Base-by-base conservation (phyloP, 441 rosid genomes). In the Rhodomyrtus psidioides region DNA sequence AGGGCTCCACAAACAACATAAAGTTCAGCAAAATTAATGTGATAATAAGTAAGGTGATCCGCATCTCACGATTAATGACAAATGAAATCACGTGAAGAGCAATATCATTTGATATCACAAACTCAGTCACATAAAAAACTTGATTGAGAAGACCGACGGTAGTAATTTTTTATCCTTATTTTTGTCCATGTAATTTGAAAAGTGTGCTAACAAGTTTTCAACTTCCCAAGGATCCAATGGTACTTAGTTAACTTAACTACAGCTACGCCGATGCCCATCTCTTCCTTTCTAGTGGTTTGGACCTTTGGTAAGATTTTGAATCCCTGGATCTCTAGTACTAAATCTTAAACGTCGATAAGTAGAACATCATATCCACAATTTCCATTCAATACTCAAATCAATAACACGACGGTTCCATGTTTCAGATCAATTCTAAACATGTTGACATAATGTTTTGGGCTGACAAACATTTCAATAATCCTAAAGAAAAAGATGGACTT, bases 391-490 rank as follows among this genome's bases (percentile, higher is more conserved):
- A 26, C 12, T 5, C 12, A 57, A 57, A 26, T 57, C 6, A 26
- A 26, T 26, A 57, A 26, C 1, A 2, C 0, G 15, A 7, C 59
- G 0, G 0, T 10, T 56, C 23, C 10, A 26, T 57, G 30, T 12
- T 57, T 27, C n/a, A 57, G 28, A 57, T 44, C 2, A 44, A 7
- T 42, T 42, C 7, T 42, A 42, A 42, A 42, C 46, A 42, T 42
- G n/a, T 42, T 42, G 46, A 42, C 46, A 6, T 42, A 42, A 44
- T 44, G 49, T 44, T 44, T 44, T 44, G 49, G 49, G 49, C 49
- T 44, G 49, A 44, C 10, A 44, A 44, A 44, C 10, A 44, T 44
- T 44, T 44, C 49, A 44, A 44, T 44, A 44, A 2, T 44, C 10
- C 49, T 44, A 44, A 42, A 42, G 46, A 44, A 44, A 10, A 44